phyloP scores from a whole-genome alignment of 441 rosid genomes.

The Breynia disticha region DNA sequence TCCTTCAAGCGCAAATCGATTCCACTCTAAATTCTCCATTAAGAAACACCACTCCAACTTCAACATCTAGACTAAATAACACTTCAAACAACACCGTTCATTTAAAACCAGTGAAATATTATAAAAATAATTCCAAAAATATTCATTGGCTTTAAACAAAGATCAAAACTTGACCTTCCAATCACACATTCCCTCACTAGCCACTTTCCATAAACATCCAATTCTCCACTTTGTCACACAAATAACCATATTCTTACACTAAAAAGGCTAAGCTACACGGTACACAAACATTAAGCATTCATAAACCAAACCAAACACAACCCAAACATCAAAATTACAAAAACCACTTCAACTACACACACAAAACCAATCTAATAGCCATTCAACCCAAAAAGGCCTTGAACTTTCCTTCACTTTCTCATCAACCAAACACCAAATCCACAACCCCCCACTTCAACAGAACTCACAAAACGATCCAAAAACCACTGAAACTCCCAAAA shows the following conservation, averaged over 20 bases:
- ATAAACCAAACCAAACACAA: neutral
- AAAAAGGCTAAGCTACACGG: constrained; percentile 3
- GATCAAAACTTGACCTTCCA: neutral
- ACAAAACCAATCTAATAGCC: no score
- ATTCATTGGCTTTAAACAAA: neutral
- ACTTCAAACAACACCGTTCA: constrained; percentile 12
- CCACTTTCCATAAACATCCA: neutral
- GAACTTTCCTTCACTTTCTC: no score
- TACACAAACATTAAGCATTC: neutral
- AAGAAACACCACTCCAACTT: constrained; percentile 11
- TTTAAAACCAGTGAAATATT: constrained; percentile 6
- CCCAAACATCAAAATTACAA: no score
- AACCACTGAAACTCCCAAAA: no score
- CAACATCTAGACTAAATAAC: constrained; percentile 17
- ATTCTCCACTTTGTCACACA: neutral
- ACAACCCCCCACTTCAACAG: no score
- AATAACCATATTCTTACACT: constrained; percentile 3
- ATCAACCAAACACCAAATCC: no score
- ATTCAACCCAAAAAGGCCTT: no score
- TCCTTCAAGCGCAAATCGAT: constrained; percentile 4
- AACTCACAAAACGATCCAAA: no score
- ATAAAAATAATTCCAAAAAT: neutral
- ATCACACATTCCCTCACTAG: constrained; percentile 3
- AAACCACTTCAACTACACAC: no score
- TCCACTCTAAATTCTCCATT: constrained; percentile 30